A percentile compares a stretch with the other conserved stretches of the same genome.
Conservation (phyloP, 345 rosid species). For the Heritiera littoralis region DNA sequence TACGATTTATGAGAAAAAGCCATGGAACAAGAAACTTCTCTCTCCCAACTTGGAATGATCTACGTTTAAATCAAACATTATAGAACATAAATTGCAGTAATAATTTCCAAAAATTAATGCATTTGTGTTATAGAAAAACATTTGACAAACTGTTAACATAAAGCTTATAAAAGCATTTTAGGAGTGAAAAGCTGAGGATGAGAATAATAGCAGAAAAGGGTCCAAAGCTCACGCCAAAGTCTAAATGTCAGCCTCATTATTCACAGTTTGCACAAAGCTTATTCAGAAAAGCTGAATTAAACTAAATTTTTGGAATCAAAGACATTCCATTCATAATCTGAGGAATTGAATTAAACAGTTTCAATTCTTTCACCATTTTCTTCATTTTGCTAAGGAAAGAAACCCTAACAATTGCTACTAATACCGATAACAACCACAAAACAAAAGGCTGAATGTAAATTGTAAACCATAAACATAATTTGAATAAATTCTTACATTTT, state of each 20-base stretch:
- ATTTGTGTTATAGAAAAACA: background rate
- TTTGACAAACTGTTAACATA: background rate
- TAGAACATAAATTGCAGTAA: background rate
- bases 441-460: background rate
- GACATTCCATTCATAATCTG: background rate
- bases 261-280: background rate
- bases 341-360: background rate
- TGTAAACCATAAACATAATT: background rate
- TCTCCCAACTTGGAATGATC: conserved; percentile 93
- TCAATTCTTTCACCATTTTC: background rate
- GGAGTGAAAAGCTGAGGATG: background rate
- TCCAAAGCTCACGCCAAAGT: background rate
- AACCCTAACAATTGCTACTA: conserved; percentile 12
- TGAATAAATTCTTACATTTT: conserved; percentile 65
- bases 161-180: background rate
- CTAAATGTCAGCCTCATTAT: background rate
- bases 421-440: background rate
- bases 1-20: conserved; percentile 90
- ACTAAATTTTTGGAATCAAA: background rate
- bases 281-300: background rate
- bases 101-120: background rate
- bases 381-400: background rate
- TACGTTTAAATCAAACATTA: conserved; percentile 31
- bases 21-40: conserved; percentile 87
- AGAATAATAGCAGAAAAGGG: background rate